Evolutionary conservation across 306 rosid genomes (phyloP), one percentile per base, ranked within the genome.

Genomic region (Rosa multiflora): DNA sequence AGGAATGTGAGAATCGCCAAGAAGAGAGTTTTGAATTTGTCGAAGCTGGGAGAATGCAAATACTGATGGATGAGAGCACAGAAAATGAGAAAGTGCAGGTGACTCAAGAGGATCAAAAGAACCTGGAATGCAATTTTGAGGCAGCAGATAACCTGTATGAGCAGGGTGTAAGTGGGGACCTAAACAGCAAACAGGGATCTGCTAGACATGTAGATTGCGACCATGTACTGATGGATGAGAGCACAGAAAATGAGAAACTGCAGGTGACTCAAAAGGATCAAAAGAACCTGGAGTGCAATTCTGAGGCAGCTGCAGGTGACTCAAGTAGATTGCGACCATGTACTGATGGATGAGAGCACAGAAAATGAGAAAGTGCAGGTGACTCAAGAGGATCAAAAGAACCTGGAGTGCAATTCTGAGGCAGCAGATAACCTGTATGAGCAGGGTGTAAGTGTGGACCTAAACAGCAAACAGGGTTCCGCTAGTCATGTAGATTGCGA

Each of bases 101-200:
- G 74, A 72, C 61, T 82, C 78, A 44, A 77, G 86, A 61, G 74
- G 85, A 78, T 86, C 81, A 77, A 26, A 49, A 76, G 64, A 73
- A 74, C 80, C 78, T n/a, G 49, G 86, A 81, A 37, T 83, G 72
- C 76, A 47, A 79, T 70, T 43, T 40, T 74, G 79, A 81, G 80
- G 87, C 81, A 66, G 78, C 82, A 76, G 85, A 47, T 68, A 82
- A 79, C 74, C 74, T 56, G 39, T 58, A 71, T 71, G 82, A 86
- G 80, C 86, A 61, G 29, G 85, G 79, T 84, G 89, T 78, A 83
- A 76, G 58, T 76, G 91, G 80, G 73, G 81, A 76, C 76, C 76
- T 82, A 72, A 78, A 67, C 66, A 67, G 73, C 70, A 23, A 72
- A 56, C 81, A 43, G 82, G 87, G 67, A 68, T 67, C 86, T 55